A percentile compares a stretch with the other conserved stretches of the same genome.
These are phyloP conservation scores for Termitomyces sp. DNA, from an alignment of 768 basidiomycete genomes.

Conservation along the genomic window DNA sequence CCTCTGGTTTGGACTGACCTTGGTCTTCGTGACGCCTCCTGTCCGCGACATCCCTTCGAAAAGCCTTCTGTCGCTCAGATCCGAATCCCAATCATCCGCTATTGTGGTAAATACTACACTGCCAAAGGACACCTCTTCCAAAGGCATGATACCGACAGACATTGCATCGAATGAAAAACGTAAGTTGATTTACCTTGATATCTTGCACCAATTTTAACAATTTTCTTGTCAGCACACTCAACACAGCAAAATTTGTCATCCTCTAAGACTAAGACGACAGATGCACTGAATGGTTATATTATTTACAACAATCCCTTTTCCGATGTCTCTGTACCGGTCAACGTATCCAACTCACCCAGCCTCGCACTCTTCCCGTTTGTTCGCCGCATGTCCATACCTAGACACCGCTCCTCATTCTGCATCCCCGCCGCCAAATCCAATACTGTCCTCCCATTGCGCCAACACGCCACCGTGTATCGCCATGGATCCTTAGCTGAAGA, in stretches of 20 bases:
- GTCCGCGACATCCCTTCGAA: not conserved
- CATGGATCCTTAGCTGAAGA: constrained; percentile 3
- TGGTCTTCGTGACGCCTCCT: constrained; percentile 2
- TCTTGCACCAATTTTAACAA: no score
- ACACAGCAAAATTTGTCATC: not conserved
- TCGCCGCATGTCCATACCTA: constrained; percentile 5
- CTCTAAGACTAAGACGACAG: not conserved
- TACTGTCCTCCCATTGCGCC: not conserved
- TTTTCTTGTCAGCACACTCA: not conserved
- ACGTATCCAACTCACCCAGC: not conserved
- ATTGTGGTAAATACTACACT: not conserved
- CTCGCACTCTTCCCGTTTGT: constrained; percentile 4
- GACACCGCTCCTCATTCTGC: not conserved
- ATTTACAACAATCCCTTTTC: constrained; percentile 3
- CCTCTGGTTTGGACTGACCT: not conserved
- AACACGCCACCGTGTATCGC: not conserved
- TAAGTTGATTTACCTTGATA: not conserved
- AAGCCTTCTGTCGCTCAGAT: not conserved
- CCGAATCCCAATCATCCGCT: not conserved
- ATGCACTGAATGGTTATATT: not conserved
- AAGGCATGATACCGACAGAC: not conserved
- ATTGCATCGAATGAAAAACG: not conserved
- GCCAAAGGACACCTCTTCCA: not conserved
- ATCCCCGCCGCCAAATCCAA: not conserved
- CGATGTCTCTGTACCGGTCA: not conserved